These are phyloP conservation scores for Funneliformis caledonium DNA, from an alignment of 371 early-diverging fungal genomes.

Conservation along the genomic window DNA sequence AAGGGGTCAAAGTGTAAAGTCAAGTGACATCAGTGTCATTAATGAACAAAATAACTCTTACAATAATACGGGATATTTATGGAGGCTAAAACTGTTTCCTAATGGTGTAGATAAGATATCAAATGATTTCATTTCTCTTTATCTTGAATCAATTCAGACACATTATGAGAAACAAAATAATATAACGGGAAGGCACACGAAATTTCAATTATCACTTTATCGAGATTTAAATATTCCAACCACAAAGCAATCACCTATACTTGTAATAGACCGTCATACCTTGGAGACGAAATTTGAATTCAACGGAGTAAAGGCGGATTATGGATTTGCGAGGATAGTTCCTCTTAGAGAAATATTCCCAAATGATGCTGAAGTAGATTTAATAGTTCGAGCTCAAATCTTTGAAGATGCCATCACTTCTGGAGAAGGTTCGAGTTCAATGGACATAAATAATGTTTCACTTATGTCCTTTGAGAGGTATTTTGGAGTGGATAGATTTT, in stretches of 20 bases:
- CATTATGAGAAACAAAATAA: constrained; percentile 15
- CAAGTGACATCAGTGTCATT: background rate
- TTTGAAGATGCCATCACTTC: background rate
- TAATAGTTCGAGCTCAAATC: background rate
- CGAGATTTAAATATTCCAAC: constrained; percentile 8
- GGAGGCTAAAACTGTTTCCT: constrained; percentile 28
- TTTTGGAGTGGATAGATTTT: constrained; percentile 10
- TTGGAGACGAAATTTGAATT: constrained; percentile 27
- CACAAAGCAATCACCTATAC: background rate
- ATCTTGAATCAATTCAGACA: constrained; percentile 17
- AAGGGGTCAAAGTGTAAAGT: background rate
- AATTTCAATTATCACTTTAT: background rate
- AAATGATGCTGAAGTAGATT: background rate
- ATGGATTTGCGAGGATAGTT: constrained; percentile 26
- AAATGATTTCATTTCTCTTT: constrained; percentile 1
- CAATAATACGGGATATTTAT: constrained; percentile 16
- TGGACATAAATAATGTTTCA: background rate
- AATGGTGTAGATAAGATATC: constrained; percentile 27
- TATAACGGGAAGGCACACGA: background rate
- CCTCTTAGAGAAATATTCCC: constrained; percentile 12
- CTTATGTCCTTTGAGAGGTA: background rate
- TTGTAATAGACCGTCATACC: constrained; percentile 6
- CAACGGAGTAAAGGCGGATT: background rate
- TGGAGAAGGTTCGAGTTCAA: background rate
- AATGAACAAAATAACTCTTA: background rate